These are phyloP conservation scores for Kentomonas sorsogonicus DNA, from an alignment of 208 protist genomes.

Conservation along the genomic window DNA sequence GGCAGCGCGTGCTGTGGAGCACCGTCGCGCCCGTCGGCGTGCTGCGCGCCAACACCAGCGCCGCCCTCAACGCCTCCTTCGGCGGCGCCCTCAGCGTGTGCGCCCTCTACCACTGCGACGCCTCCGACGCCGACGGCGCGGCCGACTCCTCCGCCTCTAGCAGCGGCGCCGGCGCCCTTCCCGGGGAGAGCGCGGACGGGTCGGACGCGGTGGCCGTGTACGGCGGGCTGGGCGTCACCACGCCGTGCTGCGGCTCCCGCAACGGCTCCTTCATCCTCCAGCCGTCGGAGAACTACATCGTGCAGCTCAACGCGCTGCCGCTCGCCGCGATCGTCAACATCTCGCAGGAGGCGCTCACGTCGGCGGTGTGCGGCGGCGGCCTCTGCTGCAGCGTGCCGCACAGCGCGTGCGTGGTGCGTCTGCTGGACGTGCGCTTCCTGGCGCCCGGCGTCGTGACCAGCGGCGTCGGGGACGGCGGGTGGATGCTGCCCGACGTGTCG, in stretches of 20 bases:
- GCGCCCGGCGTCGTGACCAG: neutral
- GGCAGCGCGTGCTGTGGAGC: slow-evolving; percentile 27
- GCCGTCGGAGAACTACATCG: slow-evolving; percentile 14
- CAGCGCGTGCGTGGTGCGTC: slow-evolving; percentile 22
- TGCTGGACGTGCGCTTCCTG: slow-evolving; percentile 11
- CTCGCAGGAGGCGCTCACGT: slow-evolving; percentile 2
- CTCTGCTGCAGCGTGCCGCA: neutral
- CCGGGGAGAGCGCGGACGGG: neutral
- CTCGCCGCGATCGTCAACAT: slow-evolving; percentile 16
- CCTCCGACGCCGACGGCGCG: slow-evolving; percentile 8
- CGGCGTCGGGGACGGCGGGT: slow-evolving; percentile 21
- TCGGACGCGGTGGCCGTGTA: neutral
- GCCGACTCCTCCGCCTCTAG: neutral
- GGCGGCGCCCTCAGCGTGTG: slow-evolving; percentile 10
- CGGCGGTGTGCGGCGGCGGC: neutral
- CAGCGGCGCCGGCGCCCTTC: neutral
- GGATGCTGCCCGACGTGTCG: slow-evolving; percentile 27
- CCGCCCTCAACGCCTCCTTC: neutral
- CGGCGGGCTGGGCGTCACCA: slow-evolving; percentile 28
- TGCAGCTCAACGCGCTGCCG: slow-evolving; percentile 27
- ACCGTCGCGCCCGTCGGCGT: slow-evolving; percentile 27
- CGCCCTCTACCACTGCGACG: slow-evolving; percentile 25
- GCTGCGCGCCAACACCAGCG: slow-evolving; percentile 2
- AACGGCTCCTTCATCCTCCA: slow-evolving; percentile 46
- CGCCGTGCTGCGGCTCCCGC: slow-evolving; percentile 26